Conservation (phyloP, 345 rosid genomes). For the Eucalyptus shirleyi region DNA sequence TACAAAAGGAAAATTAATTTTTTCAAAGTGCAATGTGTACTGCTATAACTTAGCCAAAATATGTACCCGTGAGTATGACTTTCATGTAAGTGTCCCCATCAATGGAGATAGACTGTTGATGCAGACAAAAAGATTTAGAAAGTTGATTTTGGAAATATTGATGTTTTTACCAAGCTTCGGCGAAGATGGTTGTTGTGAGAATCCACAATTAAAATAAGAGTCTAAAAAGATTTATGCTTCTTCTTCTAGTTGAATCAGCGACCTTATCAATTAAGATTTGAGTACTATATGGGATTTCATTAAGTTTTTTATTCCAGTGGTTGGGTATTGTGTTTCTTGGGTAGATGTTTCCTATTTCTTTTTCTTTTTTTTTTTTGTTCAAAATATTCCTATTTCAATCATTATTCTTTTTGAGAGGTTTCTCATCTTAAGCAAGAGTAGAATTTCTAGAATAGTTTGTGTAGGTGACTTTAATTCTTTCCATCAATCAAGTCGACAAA, state of each 20-base stretch:
- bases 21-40: neutral
- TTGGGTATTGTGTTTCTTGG: neutral
- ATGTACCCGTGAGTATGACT: neutral
- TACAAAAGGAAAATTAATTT: neutral
- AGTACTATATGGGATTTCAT: neutral
- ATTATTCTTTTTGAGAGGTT: neutral
- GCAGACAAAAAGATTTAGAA: neutral
- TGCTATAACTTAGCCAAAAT: neutral
- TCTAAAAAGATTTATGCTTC: neutral
- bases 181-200: neutral
- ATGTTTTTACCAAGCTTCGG: neutral
- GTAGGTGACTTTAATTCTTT: neutral
- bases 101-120: neutral
- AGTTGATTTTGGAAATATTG: neutral
- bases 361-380: too few species aligned
- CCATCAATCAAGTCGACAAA: neutral
- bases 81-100: neutral
- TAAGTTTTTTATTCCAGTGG: neutral
- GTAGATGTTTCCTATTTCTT: neutral
- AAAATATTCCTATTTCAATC: neutral
- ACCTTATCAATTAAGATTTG: neutral
- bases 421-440: neutral
- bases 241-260: neutral
- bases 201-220: neutral
- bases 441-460: neutral